A percentile compares a stretch with the other conserved stretches of the same genome.
These are phyloP conservation scores for Xenoacremonium recifei DNA, from an alignment of 2,329 filamentous ascomycete species.

Conservation along the genomic window DNA sequence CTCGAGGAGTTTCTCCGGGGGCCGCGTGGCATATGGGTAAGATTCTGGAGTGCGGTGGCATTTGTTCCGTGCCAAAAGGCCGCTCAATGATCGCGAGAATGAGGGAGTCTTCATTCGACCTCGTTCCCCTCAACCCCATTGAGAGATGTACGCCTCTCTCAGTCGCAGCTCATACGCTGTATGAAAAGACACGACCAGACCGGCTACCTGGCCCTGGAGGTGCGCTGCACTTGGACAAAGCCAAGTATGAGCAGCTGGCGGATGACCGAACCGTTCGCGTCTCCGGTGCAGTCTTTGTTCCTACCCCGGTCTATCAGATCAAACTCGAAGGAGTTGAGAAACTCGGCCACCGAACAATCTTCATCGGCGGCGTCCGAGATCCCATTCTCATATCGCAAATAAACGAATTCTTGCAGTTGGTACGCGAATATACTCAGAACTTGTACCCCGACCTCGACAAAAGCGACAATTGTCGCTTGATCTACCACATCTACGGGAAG, in stretches of 20 bases:
- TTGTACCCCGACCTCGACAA: slow-evolving; percentile 20
- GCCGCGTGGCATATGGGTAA: slow-evolving; percentile 52
- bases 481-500: slow-evolving; percentile 44
- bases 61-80: slow-evolving; percentile 46
- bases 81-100: slow-evolving; percentile 39
- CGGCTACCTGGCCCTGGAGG: slow-evolving; percentile 48
- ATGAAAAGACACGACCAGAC: slow-evolving; percentile 53
- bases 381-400: slow-evolving; percentile 44
- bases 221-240: slow-evolving; percentile 37
- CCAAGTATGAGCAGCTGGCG: slow-evolving; percentile 39
- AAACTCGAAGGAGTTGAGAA: slow-evolving; percentile 48
- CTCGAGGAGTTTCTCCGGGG: slow-evolving; percentile 28
- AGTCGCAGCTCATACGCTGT: slow-evolving; percentile 52
- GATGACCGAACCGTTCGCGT: slow-evolving; percentile 36
- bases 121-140: slow-evolving; percentile 38
- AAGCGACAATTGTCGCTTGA: slow-evolving; percentile 34
- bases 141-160: slow-evolving; percentile 44
- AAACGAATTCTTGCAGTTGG: slow-evolving; percentile 30
- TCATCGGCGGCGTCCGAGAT: slow-evolving; percentile 44
- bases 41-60: slow-evolving; percentile 50
- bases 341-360: slow-evolving; percentile 43
- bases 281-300: slow-evolving; percentile 36
- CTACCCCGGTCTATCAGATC: slow-evolving; percentile 39
- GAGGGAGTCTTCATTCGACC: slow-evolving; percentile 43
- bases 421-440: slow-evolving; percentile 24